Percentiles rank a stretch among this genome's conserved stretches.
Conservation (phyloP, 768 basidiomycete genomes). For the Pleurotus djamor region DNA sequence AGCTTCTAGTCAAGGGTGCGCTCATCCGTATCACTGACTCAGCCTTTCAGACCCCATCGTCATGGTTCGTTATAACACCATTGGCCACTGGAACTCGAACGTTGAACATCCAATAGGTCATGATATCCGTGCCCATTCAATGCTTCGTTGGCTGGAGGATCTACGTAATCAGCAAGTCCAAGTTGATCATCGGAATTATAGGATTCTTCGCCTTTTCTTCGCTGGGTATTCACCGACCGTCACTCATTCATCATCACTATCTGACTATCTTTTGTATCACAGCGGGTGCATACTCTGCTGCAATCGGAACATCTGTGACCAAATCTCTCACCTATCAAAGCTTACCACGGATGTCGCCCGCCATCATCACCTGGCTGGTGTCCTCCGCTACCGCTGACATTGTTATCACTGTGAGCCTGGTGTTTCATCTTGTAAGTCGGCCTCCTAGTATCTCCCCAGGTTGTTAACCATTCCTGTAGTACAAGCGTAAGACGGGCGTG, state of each 20-base stretch:
- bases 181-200: neutral
- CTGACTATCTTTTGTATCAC: neutral
- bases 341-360: neutral
- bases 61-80: neutral
- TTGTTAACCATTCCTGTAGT: neutral
- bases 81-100: neutral
- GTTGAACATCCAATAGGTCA: constrained; percentile 1
- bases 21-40: neutral
- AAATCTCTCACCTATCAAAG: neutral
- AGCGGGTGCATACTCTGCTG: neutral
- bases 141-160: constrained; percentile 9
- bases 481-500: constrained; percentile 1
- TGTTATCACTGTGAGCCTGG: constrained; percentile 7
- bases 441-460: neutral
- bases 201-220: constrained; percentile 6
- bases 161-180: constrained; percentile 7
- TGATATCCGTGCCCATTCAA: constrained; percentile 10
- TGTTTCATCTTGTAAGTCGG: constrained; percentile 4
- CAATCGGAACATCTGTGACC: neutral
- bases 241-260: neutral
- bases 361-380: constrained; percentile 5
- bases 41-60: constrained; percentile 4
- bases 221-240: neutral
- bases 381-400: constrained; percentile 7
- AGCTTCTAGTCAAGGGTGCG: neutral